Evolutionary conservation across 2,329 filamentous ascomycete species (phyloP).

Genomic region (Didymella pomorum): DNA sequence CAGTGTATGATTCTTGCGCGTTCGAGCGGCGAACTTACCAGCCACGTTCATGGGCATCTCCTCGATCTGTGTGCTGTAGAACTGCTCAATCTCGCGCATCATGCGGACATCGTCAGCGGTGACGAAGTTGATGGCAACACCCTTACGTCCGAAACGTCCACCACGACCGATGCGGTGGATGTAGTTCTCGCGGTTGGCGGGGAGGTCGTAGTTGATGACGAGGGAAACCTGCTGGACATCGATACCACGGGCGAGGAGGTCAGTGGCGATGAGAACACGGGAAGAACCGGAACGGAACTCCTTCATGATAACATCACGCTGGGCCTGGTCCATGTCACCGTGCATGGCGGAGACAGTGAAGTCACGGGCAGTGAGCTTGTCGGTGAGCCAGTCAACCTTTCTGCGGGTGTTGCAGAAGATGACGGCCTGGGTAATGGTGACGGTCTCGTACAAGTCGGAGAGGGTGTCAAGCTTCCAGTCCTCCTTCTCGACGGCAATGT

Average conservation of each 20-base stretch:
- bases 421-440: constrained; percentile 99
- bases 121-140: constrained; percentile 99
- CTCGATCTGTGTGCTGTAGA: constrained; percentile 99
- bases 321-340: constrained; percentile 97
- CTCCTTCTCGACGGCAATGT: constrained; percentile 99
- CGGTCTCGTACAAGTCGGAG: constrained; percentile 97
- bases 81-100: constrained; percentile 99
- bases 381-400: constrained; percentile 99
- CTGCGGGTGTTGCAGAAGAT: constrained; percentile 99
- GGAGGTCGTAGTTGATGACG: constrained; percentile 99
- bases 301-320: constrained; percentile 99
- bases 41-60: constrained; percentile 98
- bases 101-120: constrained; percentile 98
- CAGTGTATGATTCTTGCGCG: constrained; percentile 13
- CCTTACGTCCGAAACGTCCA: constrained; percentile 99
- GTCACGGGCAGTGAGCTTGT: constrained; percentile 97
- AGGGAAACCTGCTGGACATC: constrained; percentile 99
- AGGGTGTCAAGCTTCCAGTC: constrained; percentile 99
- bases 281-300: constrained; percentile 99
- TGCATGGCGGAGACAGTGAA: constrained; percentile 99
- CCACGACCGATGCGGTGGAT: constrained; percentile 99
- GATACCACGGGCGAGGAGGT: constrained; percentile 98
- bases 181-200: constrained; percentile 99
- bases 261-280: constrained; percentile 97
- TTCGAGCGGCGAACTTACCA: constrained; percentile 55